Evolutionary conservation across 805 yeast genomes (phyloP), one percentile per base, ranked within the genome.

Genomic region (Sungouiella blattae): DNA sequence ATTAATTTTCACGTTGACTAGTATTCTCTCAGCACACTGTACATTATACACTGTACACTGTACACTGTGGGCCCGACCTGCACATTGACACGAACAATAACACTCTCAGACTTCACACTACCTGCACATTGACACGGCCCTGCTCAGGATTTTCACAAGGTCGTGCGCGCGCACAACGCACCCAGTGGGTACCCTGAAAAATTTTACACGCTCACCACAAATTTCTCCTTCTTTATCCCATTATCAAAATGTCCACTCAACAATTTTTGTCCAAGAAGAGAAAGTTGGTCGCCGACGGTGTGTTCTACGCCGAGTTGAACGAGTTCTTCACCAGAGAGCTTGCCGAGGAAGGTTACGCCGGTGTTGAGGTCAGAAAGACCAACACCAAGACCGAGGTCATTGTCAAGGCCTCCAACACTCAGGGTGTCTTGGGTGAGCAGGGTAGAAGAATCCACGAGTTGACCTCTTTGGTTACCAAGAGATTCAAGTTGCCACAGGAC

Each of bases 251-350:
- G 60, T 55, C 57, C 47, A 47, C 48, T 46, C 43, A 41, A 22
- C 67, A 62, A 49, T 84, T 89, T 72, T 63, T 67, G 56, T 91
- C 98, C 67, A 87, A 87, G 79, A 91, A 87, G 80, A 89, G 97
- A 87, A 89, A 89, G 89, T 85, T 89, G 69, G 98, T 93, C 70
- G 96, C 96, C 75, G 98, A 93, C 82, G 98, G 98, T 87, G 98
- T 93, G 65, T 87, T 93, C 83, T 93, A 83, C 95, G 98, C 98
- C 74, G 98, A 93, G 80, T 78, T 93, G 68, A 93, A 93, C 83
- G 98, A 93, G 80, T 93, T 93, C 93, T 93, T 93, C 88, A 87
- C 97, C 82, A 91, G 98, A 80, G 98, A 93, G 77, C 85, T 93
- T 67, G 96, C 98, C 62, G 98, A 93, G 80, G 96, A 93, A 77